Base-by-base conservation (phyloP, 768 basidiomycete genomes). In the Lyophyllum shimeji region DNA sequence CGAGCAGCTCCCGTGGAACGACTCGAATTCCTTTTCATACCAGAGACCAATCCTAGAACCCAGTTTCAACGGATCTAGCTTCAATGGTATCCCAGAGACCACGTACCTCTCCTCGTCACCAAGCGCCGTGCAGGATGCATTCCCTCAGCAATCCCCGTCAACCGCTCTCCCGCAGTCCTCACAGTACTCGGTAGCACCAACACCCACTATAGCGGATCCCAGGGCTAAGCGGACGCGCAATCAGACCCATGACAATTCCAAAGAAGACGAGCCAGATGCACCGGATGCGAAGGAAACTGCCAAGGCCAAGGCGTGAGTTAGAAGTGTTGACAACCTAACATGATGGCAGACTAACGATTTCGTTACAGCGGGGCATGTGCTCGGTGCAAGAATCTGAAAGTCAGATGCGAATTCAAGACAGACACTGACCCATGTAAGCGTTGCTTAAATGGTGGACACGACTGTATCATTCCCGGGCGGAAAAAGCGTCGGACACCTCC, bases 381-480 rank as follows among this genome's bases (percentile, higher is more conserved):
- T 56, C 81, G 89, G 3, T 91, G 89, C 74, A 90, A 89, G 67
- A 76, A 67, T 56, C 64, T 73, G 58, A 77, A 90, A 77, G 89
- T 91, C 55, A 84, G 81, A 61, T 93, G 90, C 67, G 89, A 90
- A 69, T 87, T 89, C 69, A 82, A 76, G 66, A 81, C 81, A 13
- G 86, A 88, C 48, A 82, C 78, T 13, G 88, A 91, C 63, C 83
- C 83, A 2, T 93, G 90, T 70, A 89, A 83, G 65, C 84, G 90
- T 11, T 93, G 90, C 63, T 69, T 81, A 52, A 82, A 82, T 57
- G 86, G 86, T 9, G 82, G 81, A 6, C 84, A 89, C 53, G 87
- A 89, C 50, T 93, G 90, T 61, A 72, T 85, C 40, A 89, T 88
- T 48, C 90, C 90, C n/a, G 90, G 89, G n/a, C 79, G 87, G 58